Conservation (phyloP, 225 moss, liverwort and hornwort species). For the Polytrichum commune region DNA sequence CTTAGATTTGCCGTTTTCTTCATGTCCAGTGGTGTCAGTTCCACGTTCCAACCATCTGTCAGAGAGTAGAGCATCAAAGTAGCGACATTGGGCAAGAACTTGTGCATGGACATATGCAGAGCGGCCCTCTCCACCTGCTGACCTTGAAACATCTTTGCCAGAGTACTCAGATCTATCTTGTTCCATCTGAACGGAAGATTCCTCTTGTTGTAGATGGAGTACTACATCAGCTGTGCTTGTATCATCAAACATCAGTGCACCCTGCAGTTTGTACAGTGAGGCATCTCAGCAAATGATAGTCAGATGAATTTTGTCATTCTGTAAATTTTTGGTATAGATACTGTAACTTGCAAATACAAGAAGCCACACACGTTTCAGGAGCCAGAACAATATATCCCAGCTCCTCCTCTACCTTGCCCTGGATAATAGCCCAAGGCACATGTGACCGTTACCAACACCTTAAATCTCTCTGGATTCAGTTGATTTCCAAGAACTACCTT, state of each 20-base stretch:
- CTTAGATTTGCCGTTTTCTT: slow-evolving; percentile 19
- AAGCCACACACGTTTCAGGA: no score
- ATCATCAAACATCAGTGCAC: slow-evolving; percentile 51
- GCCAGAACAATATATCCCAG: no score
- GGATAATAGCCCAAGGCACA: no score
- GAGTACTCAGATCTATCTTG: slow-evolving; percentile 24
- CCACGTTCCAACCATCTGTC: slow-evolving; percentile 69
- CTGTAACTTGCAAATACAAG: no score
- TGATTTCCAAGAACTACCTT: background rate
- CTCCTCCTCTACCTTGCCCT: no score
- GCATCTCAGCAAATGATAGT: slow-evolving; percentile 2
- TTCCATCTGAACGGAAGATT: slow-evolving; percentile 10
- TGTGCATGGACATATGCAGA: slow-evolving; percentile 56
- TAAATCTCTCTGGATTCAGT: no score
- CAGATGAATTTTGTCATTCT: background rate
- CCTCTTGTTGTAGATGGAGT: slow-evolving; percentile 47
- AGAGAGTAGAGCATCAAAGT: slow-evolving; percentile 82
- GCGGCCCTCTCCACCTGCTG: slow-evolving; percentile 8
- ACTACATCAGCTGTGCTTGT: slow-evolving; percentile 68
- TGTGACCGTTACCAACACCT: no score
- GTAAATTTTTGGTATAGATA: no score
- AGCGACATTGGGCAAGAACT: slow-evolving; percentile 66
- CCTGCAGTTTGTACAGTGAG: slow-evolving; percentile 21
- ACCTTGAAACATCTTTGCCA: slow-evolving; percentile 14
- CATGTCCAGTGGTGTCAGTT: slow-evolving; percentile 9